Conservation (phyloP, 1,139 yeast genomes). For the Geotrichum reessii region DNA sequence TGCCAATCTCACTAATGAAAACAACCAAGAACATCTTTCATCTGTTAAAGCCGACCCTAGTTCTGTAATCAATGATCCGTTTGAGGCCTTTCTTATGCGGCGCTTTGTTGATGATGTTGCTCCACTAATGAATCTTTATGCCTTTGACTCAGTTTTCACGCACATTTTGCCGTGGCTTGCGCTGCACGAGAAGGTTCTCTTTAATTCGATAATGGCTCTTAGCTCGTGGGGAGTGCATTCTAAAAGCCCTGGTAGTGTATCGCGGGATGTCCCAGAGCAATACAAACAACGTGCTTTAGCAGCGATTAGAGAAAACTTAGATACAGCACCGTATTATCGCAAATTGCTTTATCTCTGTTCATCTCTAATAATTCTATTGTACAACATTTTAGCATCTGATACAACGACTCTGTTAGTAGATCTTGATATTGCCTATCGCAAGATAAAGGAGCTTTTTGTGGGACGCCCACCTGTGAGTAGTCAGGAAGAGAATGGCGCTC, state of each 20-base stretch:
- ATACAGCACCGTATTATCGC: slow-evolving; percentile 9
- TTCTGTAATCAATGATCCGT: slow-evolving; percentile 4
- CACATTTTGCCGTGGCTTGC: slow-evolving; percentile 16
- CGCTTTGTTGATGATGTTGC: slow-evolving; percentile 15
- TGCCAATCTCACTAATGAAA: not conserved
- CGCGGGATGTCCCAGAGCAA: slow-evolving; percentile 8
- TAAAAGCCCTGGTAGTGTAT: slow-evolving; percentile 15
- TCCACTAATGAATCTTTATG: slow-evolving; percentile 16
- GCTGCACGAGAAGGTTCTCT: slow-evolving; percentile 12
- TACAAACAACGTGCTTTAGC: slow-evolving; percentile 11
- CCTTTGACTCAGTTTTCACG: slow-evolving; percentile 13
- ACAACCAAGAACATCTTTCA: not conserved
- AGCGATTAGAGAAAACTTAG: slow-evolving; percentile 7
- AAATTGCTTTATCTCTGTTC: slow-evolving; percentile 9
- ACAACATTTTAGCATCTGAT: slow-evolving; percentile 9
- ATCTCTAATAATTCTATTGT: slow-evolving; percentile 6
- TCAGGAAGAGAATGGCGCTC: slow-evolving; percentile 4
- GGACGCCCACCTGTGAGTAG: slow-evolving; percentile 1
- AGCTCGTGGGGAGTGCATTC: slow-evolving; percentile 11
- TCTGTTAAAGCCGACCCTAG: not conserved
- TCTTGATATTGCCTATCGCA: slow-evolving; percentile 1
- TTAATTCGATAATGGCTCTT: slow-evolving; percentile 13
- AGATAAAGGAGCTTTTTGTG: not conserved
- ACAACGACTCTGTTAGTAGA: slow-evolving; percentile 4
- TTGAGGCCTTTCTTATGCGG: slow-evolving; percentile 16